These are phyloP conservation scores for Penicillium crystallinum DNA, from an alignment of 495 filamentous ascomycete species.

Conservation along the genomic window DNA sequence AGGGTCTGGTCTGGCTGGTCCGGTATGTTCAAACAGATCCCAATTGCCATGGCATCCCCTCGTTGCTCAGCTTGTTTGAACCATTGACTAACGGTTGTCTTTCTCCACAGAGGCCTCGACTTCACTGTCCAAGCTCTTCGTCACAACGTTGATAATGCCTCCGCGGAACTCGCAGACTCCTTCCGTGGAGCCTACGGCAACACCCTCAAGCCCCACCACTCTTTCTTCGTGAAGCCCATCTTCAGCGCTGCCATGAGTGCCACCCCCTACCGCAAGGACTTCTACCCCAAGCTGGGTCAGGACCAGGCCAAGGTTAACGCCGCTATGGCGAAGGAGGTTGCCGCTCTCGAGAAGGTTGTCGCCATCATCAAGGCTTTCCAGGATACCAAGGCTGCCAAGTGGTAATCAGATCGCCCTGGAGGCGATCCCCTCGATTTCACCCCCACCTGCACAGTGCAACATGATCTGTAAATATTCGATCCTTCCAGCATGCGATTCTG, in stretches of 20 bases:
- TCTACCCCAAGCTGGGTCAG: constrained; percentile 77
- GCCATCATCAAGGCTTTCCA: constrained; percentile 70
- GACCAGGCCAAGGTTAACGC: constrained; percentile 52
- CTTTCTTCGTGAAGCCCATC: constrained; percentile 76
- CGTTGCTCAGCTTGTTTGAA: background rate
- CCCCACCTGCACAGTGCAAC: constrained; percentile 8
- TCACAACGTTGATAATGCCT: constrained; percentile 60
- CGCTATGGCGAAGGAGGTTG: constrained; percentile 64
- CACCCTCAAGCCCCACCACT: constrained; percentile 89
- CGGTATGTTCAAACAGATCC: constrained; percentile 53
- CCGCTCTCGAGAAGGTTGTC: constrained; percentile 67
- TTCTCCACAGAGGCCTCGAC: constrained; percentile 67
- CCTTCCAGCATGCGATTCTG: constrained; percentile 13
- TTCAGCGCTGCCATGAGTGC: constrained; percentile 90
- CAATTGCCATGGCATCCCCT: background rate
- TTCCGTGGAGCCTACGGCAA: constrained; percentile 79
- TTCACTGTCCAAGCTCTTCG: constrained; percentile 84
- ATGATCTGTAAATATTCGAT: constrained; percentile 32
- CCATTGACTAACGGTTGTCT: background rate
- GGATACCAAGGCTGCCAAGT: constrained; percentile 63
- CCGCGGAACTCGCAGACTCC: constrained; percentile 72
- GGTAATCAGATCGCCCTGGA: constrained; percentile 33
- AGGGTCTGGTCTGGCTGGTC: constrained; percentile 86
- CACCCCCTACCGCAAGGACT: constrained; percentile 85
- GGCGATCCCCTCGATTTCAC: constrained; percentile 4